Conservation (phyloP, 2,329 filamentous ascomycete species). For the Penicillium sp. region DNA sequence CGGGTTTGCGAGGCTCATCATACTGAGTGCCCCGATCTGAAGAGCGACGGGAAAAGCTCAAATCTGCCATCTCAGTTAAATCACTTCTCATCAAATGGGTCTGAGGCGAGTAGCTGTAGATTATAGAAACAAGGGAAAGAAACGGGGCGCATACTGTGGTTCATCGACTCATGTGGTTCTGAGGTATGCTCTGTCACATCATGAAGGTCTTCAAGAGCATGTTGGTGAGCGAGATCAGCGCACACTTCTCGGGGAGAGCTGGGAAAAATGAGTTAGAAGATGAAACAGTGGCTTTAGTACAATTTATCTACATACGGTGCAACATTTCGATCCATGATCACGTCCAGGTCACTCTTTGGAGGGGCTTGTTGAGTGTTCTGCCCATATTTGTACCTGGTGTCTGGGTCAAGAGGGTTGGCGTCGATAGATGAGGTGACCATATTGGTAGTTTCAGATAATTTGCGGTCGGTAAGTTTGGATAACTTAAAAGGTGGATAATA, state of each 20-base stretch:
- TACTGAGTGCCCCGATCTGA: constrained; percentile 4
- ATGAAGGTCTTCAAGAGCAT: constrained; percentile 20
- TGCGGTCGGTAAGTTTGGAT: background rate
- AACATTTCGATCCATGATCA: constrained; percentile 15
- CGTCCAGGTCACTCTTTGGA: constrained; percentile 10
- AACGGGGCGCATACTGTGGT: background rate
- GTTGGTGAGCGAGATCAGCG: constrained; percentile 22
- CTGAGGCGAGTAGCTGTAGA: background rate
- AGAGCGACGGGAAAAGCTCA: constrained; percentile 1
- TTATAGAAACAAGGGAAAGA: background rate
- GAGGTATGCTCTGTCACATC: constrained; percentile 17
- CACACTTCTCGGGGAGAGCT: constrained; percentile 21
- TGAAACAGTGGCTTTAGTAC: background rate
- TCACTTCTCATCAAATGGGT: background rate
- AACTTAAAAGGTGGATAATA: background rate
- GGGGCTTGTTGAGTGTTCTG: background rate
- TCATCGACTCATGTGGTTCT: constrained; percentile 9
- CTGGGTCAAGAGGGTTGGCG: constrained; percentile 21
- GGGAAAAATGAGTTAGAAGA: background rate
- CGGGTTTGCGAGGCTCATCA: constrained; percentile 10
- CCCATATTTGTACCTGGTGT: constrained; percentile 9
- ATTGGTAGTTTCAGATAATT: background rate
- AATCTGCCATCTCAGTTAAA: background rate
- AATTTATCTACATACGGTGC: constrained; percentile 16
- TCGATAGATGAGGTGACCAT: constrained; percentile 19